Percentiles rank a stretch among this genome's conserved stretches.
These are phyloP conservation scores for Paecilomyces variotii DNA, from an alignment of 2,329 filamentous ascomycete species.

Conservation along the genomic window DNA sequence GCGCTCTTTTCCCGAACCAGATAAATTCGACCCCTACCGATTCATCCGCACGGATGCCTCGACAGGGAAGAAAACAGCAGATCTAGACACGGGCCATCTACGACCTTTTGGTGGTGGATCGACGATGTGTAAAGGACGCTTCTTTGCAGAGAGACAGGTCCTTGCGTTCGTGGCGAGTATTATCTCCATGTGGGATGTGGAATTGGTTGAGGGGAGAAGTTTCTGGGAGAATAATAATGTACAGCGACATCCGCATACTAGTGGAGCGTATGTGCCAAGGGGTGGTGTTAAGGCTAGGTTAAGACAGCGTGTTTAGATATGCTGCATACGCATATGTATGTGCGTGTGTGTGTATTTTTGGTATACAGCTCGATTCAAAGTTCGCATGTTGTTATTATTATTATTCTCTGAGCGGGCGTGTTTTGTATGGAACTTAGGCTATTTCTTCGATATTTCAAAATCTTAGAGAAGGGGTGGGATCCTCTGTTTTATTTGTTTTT, in stretches of 20 bases:
- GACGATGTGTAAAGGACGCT: constrained; percentile 43
- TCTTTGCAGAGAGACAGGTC: constrained; percentile 44
- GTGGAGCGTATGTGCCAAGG: constrained; percentile 43
- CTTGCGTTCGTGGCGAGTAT: constrained; percentile 46
- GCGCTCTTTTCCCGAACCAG: constrained; percentile 32
- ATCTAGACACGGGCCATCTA: constrained; percentile 36
- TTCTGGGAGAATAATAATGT: constrained; percentile 38
- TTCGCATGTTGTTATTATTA: no score
- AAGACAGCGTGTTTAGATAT: constrained; percentile 27
- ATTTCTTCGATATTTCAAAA: no score
- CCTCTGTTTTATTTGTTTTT: no score
- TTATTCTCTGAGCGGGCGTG: no score
- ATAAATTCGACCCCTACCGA: constrained; percentile 36
- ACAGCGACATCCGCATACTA: constrained; percentile 42
- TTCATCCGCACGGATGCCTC: constrained; percentile 38
- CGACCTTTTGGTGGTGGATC: constrained; percentile 43
- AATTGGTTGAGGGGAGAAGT: constrained; percentile 24
- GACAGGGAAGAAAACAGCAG: constrained; percentile 26
- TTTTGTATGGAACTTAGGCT: no score
- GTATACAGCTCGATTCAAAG: no score
- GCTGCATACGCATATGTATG: no score
- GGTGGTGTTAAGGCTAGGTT: constrained; percentile 49
- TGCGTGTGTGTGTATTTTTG: no score
- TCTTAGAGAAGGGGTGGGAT: no score
- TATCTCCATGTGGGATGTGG: constrained; percentile 49